Conservation (phyloP, 371 early-diverging fungal genomes). For the Capillidium rhysosporum region DNA sequence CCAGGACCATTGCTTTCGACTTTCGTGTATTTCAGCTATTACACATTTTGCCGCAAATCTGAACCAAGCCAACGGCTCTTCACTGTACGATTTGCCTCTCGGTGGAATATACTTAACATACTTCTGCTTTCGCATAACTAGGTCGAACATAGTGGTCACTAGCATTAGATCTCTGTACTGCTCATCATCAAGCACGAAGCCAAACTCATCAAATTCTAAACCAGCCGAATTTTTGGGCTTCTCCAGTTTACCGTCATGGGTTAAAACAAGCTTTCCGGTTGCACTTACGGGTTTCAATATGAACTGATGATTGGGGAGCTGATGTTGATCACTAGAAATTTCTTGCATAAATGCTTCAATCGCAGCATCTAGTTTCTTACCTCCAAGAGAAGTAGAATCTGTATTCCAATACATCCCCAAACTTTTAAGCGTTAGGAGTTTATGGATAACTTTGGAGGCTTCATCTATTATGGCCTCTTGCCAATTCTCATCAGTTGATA, state of each 20-base stretch:
- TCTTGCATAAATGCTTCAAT: constrained; percentile 20
- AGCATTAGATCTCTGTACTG: constrained; percentile 70
- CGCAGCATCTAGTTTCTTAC: constrained; percentile 21
- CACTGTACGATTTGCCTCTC: constrained; percentile 41
- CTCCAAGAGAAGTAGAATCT: constrained; percentile 37
- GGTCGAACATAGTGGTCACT: constrained; percentile 65
- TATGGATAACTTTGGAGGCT: constrained; percentile 58
- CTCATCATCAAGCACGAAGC: constrained; percentile 70
- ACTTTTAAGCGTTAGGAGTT: constrained; percentile 59
- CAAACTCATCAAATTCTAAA: constrained; percentile 77
- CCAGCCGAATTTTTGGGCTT: constrained; percentile 42
- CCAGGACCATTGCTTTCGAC: constrained; percentile 73
- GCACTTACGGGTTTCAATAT: constrained; percentile 90
- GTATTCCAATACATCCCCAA: constrained; percentile 89
- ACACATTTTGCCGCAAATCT: constrained; percentile 62
- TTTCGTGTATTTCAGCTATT: constrained; percentile 69
- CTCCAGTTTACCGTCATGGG: constrained; percentile 38
- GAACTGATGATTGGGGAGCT: constrained; percentile 39
- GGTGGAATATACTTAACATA: constrained; percentile 75
- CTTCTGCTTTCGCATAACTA: constrained; percentile 45
- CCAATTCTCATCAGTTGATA: constrained; percentile 85
- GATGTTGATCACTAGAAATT: constrained; percentile 21
- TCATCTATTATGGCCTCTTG: constrained; percentile 55
- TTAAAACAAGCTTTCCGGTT: constrained; percentile 46
- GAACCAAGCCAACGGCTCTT: constrained; percentile 69